phyloP scores from a whole-genome alignment of 2,329 filamentous ascomycete species.

The Aureobasidium namibiae region DNA sequence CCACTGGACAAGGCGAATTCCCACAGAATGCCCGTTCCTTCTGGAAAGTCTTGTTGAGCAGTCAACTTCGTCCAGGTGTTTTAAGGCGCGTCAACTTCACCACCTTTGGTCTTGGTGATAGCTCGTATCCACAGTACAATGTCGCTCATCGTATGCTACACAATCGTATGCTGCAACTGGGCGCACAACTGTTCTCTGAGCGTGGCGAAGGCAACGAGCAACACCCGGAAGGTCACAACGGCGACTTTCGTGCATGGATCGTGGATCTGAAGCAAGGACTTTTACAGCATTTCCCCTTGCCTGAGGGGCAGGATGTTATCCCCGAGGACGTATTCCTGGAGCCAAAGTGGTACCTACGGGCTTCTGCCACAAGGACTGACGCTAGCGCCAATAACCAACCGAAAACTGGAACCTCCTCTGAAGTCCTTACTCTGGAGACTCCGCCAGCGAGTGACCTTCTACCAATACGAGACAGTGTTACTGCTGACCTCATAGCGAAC shows the following conservation, averaged over 20 bases:
- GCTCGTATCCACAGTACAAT: slow-evolving; percentile 89
- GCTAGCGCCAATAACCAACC: neutral
- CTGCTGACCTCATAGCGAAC: slow-evolving; percentile 57
- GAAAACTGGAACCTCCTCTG: neutral
- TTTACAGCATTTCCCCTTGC: slow-evolving; percentile 59
- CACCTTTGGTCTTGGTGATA: slow-evolving; percentile 87
- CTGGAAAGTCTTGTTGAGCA: slow-evolving; percentile 77
- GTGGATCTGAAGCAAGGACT: slow-evolving; percentile 58
- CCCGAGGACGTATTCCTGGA: slow-evolving; percentile 65
- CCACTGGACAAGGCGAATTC: slow-evolving; percentile 89
- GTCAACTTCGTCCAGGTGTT: slow-evolving; percentile 64
- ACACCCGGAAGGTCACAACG: slow-evolving; percentile 72
- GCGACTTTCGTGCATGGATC: slow-evolving; percentile 28
- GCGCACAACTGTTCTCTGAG: slow-evolving; percentile 66
- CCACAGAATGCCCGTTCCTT: slow-evolving; percentile 74
- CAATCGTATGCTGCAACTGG: slow-evolving; percentile 75
- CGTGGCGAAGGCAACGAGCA: slow-evolving; percentile 87
- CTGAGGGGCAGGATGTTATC: slow-evolving; percentile 59
- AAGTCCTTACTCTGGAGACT: slow-evolving; percentile 7
- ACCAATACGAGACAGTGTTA: slow-evolving; percentile 49
- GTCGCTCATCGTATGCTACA: slow-evolving; percentile 85
- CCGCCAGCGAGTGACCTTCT: slow-evolving; percentile 40
- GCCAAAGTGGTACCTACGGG: slow-evolving; percentile 59
- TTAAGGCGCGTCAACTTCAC: slow-evolving; percentile 65
- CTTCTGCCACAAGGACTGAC: slow-evolving; percentile 1